A percentile compares a stretch with the other conserved stretches of the same genome.
phyloP scores from a whole-genome alignment of 2,329 filamentous ascomycete species.

The Sphaerostilbella broomeana region DNA sequence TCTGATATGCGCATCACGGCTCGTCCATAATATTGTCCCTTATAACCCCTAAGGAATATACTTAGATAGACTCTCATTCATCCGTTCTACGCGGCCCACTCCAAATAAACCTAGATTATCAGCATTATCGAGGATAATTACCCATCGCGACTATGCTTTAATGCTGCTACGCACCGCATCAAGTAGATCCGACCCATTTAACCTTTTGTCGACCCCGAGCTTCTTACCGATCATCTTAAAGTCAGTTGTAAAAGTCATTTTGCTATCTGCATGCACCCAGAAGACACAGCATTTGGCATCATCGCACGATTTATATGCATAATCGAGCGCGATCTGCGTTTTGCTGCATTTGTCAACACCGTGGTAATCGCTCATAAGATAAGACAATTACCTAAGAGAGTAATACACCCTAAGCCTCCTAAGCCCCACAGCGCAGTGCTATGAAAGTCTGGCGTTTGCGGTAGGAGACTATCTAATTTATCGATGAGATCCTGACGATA shows the following conservation, averaged over 20 bases:
- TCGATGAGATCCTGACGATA: conserved; percentile 1
- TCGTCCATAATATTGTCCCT: conserved; percentile 29
- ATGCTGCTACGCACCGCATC: conserved; percentile 15
- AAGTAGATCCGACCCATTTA: conserved; percentile 19
- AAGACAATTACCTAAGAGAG: not conserved
- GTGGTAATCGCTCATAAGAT: not conserved
- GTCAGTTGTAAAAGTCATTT: conserved; percentile 25
- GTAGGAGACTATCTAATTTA: conserved; percentile 7
- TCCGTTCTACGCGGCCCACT: not conserved
- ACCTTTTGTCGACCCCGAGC: conserved; percentile 17
- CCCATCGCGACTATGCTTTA: conserved; percentile 19
- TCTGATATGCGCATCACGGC: conserved; percentile 21
- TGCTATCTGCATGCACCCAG: conserved; percentile 31
- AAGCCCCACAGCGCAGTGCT: conserved; percentile 4
- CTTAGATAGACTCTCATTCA: conserved; percentile 9
- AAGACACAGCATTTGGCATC: conserved; percentile 26
- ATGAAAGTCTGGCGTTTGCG: not conserved
- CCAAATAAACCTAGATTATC: conserved; percentile 26
- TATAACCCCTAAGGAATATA: conserved; percentile 21
- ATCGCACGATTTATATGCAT: conserved; percentile 23
- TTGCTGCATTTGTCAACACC: conserved; percentile 23
- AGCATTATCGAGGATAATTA: conserved; percentile 30
- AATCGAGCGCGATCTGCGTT: conserved; percentile 32
- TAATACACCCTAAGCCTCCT: conserved; percentile 5
- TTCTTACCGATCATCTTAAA: conserved; percentile 25